phyloP scores from a whole-genome alignment of 176 grass and related monocot genomes.

The Hsuehochloa calcarea region DNA sequence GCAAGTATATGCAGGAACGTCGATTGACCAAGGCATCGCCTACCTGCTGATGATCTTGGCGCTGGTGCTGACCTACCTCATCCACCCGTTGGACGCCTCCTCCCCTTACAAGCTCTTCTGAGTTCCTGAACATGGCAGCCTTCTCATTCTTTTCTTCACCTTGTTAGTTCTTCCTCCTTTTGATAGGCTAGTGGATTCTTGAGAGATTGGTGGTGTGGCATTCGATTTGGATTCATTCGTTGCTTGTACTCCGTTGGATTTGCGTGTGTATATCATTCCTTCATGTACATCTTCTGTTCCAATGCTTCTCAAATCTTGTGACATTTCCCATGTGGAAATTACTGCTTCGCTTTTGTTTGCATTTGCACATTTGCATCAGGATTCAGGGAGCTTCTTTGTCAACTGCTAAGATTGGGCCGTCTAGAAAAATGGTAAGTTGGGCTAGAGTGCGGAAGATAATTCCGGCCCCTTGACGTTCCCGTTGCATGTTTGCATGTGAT shows the following conservation, averaged over 20 bases:
- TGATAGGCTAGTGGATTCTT: constrained; percentile 31
- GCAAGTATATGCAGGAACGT: constrained; percentile 27
- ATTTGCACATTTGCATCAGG: no score
- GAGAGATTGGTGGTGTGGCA: not conserved
- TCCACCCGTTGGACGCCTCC: constrained; percentile 60
- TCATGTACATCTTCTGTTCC: not conserved
- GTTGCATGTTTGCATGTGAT: no score
- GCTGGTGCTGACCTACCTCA: constrained; percentile 73
- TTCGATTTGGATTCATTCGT: not conserved
- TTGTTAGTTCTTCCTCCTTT: not conserved
- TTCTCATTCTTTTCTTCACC: not conserved
- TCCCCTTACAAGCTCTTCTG: constrained; percentile 61
- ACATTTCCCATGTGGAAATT: not conserved
- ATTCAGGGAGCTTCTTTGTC: no score
- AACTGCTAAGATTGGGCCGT: no score
- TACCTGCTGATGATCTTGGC: constrained; percentile 61
- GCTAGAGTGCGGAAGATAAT: no score
- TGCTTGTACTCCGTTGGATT: not conserved
- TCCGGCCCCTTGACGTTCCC: no score
- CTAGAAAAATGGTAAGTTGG: no score
- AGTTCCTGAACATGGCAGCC: not conserved
- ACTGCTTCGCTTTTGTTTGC: no score
- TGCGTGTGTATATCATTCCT: not conserved
- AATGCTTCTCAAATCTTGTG: not conserved
- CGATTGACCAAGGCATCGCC: constrained; percentile 53